phyloP scores from a whole-genome alignment of 371 early-diverging fungal genomes.

The Syncephalastrum racemosum region DNA sequence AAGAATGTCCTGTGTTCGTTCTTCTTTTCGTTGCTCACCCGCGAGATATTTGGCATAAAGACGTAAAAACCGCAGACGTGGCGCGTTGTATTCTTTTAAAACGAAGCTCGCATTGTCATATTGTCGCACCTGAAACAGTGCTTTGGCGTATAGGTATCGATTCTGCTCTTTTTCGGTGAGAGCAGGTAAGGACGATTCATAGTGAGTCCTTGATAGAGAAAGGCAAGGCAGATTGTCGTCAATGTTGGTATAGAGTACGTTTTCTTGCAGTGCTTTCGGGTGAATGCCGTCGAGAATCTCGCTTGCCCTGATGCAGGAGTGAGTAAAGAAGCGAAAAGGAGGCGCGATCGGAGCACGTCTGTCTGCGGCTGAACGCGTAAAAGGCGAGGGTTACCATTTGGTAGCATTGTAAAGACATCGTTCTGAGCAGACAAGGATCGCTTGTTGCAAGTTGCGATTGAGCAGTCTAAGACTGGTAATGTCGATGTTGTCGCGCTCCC shows the following conservation, averaged over 20 bases:
- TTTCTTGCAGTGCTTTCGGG: constrained; percentile 11
- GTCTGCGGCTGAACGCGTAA: no score
- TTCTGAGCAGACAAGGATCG: constrained; percentile 64
- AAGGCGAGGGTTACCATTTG: constrained; percentile 57
- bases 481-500: constrained; percentile 13
- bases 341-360: neutral
- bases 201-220: constrained; percentile 19
- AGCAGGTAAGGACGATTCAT: constrained; percentile 19
- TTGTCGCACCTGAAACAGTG: constrained; percentile 72
- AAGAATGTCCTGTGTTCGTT: constrained; percentile 56
- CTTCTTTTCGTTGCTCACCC: constrained; percentile 63
- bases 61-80: constrained; percentile 62
- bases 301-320: constrained; percentile 57
- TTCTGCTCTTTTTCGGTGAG: constrained; percentile 46
- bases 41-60: constrained; percentile 70
- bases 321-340: constrained; percentile 1
- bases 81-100: constrained; percentile 46
- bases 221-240: constrained; percentile 1
- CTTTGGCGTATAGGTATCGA: constrained; percentile 64
- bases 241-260: constrained; percentile 10
- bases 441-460: constrained; percentile 40
- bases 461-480: constrained; percentile 10
- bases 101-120: constrained; percentile 60
- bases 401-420: constrained; percentile 67
- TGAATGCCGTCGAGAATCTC: constrained; percentile 66